Percentiles rank a stretch among this genome's conserved stretches.
phyloP scores from a whole-genome alignment of 495 filamentous ascomycete genomes.

The Daldinia loculata region DNA sequence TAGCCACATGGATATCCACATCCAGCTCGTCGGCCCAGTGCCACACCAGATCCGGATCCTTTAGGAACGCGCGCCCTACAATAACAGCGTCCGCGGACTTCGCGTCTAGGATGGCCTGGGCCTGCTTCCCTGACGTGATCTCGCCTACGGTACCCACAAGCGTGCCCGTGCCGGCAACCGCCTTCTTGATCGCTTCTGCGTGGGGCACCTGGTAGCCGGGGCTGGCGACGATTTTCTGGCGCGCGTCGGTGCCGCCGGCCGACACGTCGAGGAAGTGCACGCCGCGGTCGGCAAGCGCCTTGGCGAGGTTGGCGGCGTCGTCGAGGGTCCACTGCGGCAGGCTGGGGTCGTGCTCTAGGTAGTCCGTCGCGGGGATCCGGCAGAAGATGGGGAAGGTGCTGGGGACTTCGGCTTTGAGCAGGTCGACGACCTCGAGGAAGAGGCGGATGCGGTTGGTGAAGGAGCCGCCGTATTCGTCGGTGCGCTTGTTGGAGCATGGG shows the following conservation, averaged over 20 bases:
- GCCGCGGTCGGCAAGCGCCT: conserved; percentile 60
- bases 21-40: conserved; percentile 72
- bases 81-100: conserved; percentile 67
- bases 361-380: conserved; percentile 70
- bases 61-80: conserved; percentile 72
- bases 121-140: conserved; percentile 63
- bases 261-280: conserved; percentile 72
- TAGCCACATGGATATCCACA: conserved; percentile 67
- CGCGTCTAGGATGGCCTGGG: conserved; percentile 60
- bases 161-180: conserved; percentile 63
- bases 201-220: conserved; percentile 75
- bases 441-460: conserved; percentile 65
- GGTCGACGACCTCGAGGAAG: conserved; percentile 60
- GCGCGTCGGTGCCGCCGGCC: conserved; percentile 62
- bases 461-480: conserved; percentile 69
- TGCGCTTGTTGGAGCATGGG: conserved; percentile 65
- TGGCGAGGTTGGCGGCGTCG: conserved; percentile 64
- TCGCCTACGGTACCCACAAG: conserved; percentile 68
- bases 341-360: conserved; percentile 60
- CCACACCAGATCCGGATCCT: conserved; percentile 75
- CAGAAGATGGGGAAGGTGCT: conserved; percentile 68
- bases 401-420: conserved; percentile 60
- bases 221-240: conserved; percentile 48
- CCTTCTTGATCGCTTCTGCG: conserved; percentile 68
- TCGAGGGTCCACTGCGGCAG: conserved; percentile 63